A percentile compares a stretch with the other conserved stretches of the same genome.
phyloP scores from a whole-genome alignment of 495 filamentous ascomycete species.

The Daldinia loculata region DNA sequence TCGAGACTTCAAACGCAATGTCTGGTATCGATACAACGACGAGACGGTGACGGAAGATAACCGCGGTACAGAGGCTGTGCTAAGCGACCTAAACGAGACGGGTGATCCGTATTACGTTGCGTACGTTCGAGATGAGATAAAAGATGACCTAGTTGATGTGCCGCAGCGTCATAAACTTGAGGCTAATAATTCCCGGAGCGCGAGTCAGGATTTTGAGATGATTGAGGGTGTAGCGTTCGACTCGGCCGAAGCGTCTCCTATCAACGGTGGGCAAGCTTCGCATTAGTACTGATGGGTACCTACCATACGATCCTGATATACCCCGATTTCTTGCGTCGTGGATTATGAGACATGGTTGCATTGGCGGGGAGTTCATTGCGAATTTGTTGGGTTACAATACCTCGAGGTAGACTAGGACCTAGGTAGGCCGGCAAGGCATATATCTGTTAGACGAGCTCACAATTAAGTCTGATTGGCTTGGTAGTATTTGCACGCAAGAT shows the following conservation, averaged over 20 bases:
- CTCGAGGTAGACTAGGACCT: slow-evolving; percentile 11
- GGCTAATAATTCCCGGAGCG: neutral
- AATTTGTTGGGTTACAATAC: slow-evolving; percentile 6
- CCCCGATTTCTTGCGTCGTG: slow-evolving; percentile 8
- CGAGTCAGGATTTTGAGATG: slow-evolving; percentile 27
- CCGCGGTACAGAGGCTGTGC: slow-evolving; percentile 64
- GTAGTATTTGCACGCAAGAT: neutral
- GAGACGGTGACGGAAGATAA: slow-evolving; percentile 72
- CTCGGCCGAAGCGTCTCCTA: neutral
- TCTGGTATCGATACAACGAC: slow-evolving; percentile 97
- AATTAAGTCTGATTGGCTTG: neutral
- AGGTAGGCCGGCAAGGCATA: slow-evolving; percentile 14
- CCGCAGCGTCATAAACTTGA: slow-evolving; percentile 42
- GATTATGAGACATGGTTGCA: slow-evolving; percentile 9
- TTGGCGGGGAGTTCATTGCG: slow-evolving; percentile 25
- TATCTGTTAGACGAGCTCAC: slow-evolving; percentile 11
- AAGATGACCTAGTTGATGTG: slow-evolving; percentile 67
- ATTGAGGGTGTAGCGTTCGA: slow-evolving; percentile 27
- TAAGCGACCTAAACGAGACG: slow-evolving; percentile 65
- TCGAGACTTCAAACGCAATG: slow-evolving; percentile 77
- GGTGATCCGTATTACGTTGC: slow-evolving; percentile 90
- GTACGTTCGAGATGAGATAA: slow-evolving; percentile 74
- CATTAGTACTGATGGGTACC: neutral
- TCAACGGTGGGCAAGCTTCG: neutral
- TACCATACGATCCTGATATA: slow-evolving; percentile 5